Conservation (phyloP, 805 yeast species). For the Wickerhamomyces chaumierensis region DNA sequence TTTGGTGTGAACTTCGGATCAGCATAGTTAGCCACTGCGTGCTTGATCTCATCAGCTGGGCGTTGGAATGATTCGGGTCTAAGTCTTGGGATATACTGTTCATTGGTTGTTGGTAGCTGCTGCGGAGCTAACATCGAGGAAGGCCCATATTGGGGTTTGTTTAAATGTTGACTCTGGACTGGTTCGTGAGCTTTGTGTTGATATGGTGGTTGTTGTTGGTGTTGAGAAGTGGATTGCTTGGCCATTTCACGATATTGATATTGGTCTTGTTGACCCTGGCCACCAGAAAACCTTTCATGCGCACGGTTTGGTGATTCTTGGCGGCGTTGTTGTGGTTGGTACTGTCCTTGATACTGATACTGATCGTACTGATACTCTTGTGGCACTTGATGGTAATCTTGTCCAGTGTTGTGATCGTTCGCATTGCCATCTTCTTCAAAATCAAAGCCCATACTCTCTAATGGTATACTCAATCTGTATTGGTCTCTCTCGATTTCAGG, state of each 20-base stretch:
- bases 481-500: conserved; percentile 18
- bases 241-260: neutral
- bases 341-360: neutral
- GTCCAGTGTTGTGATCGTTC: too few species aligned
- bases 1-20: conserved; percentile 2
- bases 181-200: conserved; percentile 4
- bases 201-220: conserved; percentile 2
- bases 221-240: too few species aligned
- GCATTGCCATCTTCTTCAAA: neutral
- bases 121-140: neutral
- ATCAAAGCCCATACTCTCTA: conserved; percentile 14
- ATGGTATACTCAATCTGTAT: conserved; percentile 17
- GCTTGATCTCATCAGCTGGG: conserved; percentile 2
- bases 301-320: too few species aligned
- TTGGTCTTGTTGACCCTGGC: neutral
- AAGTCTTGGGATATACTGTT: neutral
- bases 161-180: neutral
- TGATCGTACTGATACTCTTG: neutral
- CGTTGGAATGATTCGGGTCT: neutral
- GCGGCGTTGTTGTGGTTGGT: too few species aligned
- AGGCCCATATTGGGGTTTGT: neutral
- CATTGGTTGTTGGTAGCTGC: neutral
- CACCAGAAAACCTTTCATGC: neutral
- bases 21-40: conserved; percentile 1
- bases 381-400: too few species aligned